Base-by-base conservation (phyloP, 2,329 filamentous ascomycete species). In the Emmonsia crescens region DNA sequence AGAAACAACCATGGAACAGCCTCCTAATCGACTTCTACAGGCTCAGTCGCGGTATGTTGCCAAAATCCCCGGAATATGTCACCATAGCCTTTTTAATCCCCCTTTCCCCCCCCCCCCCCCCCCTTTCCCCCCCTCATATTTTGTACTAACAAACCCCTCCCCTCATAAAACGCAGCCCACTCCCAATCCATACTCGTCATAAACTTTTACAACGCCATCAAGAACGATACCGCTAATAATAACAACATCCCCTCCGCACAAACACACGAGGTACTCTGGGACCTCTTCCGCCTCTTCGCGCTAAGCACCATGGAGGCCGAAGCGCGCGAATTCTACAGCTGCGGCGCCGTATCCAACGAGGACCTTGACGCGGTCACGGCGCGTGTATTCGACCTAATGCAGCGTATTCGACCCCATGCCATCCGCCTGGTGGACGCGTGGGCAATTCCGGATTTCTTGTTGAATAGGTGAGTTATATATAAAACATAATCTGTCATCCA, bases 381-480 rank as follows among this genome's bases (percentile, higher is more conserved):
- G 5, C 67, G 68, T 1, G 74, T 83, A 2, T 73, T 80, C 60
- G 70, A 76, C 0, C 66, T 81, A 12, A 82, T 83, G 80, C 65
- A 72, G 0, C 67, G 74, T 38, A 73, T 82, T 27, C 70, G 80
- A 21, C 80, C 80, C 1, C 80, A 82, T 67, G 80, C 80, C 0
- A 79, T 83, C 1, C 74, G 75, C 27, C 66, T 83, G 9, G 80
- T 83, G 8, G 80, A 82, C 66, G 72, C 77, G 0, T 83, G 80
- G 80, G 75, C 74, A 59, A 76, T 82, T 42, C 80, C 80, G 0
- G 80, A 82, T 66, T 83, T 77, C 64, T 64, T 82, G 58, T 73
- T 82, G 0, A 76, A 82, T 60, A 73, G 71, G 71, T 72, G 64
- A 31, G 60, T 59, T 40, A n/a, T n/a, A n/a, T n/a, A n/a, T n/a